Conservation (phyloP, 2,329 filamentous ascomycete genomes). For the Trichophyton equinum region DNA sequence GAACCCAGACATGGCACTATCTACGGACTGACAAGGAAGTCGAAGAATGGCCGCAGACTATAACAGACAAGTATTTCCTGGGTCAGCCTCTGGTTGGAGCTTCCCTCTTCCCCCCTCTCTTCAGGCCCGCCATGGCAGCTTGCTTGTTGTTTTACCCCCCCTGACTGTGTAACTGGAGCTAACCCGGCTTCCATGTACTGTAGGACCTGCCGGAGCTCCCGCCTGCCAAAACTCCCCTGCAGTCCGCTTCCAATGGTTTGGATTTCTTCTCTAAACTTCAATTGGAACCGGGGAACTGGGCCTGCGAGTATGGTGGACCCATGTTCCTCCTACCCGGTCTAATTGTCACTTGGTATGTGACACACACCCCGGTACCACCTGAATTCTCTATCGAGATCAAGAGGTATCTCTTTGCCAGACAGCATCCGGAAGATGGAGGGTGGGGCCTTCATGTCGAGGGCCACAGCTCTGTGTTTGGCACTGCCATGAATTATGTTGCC, state of each 20-base stretch:
- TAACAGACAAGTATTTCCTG: constrained; percentile 80
- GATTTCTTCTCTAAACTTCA: constrained; percentile 84
- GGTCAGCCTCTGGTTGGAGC: constrained; percentile 60
- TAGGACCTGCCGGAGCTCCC: constrained; percentile 65
- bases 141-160: not conserved
- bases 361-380: constrained; percentile 70
- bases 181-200: not conserved
- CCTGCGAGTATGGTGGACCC: constrained; percentile 91
- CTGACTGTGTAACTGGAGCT: not conserved
- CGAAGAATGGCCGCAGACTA: constrained; percentile 70
- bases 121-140: not conserved
- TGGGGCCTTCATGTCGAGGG: constrained; percentile 96
- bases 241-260: constrained; percentile 70
- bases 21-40: constrained; percentile 57
- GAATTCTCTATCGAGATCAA: constrained; percentile 77
- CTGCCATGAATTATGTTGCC: constrained; percentile 70
- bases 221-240: constrained; percentile 56
- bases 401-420: constrained; percentile 78
- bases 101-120: not conserved
- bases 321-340: constrained; percentile 88
- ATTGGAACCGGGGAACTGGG: constrained; percentile 83
- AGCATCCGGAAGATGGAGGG: constrained; percentile 78
- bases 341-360: constrained; percentile 77
- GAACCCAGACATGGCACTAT: constrained; percentile 91
- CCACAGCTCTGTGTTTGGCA: constrained; percentile 84